Evolutionary conservation across 768 basidiomycete species (phyloP), one percentile per base, ranked within the genome.

Genomic region (Pisolithus microcarpus): DNA sequence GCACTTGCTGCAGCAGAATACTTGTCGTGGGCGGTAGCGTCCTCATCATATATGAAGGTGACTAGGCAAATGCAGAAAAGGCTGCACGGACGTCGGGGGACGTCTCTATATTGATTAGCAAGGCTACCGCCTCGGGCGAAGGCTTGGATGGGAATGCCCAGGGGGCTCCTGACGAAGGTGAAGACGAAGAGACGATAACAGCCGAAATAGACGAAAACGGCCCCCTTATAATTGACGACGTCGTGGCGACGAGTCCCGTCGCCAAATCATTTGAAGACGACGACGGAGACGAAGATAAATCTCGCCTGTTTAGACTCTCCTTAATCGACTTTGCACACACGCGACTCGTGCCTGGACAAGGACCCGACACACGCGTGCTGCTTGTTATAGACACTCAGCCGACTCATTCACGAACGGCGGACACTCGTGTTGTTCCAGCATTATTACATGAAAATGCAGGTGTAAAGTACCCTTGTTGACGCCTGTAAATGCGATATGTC

Each of bases 291-390:
- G 85, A 28, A 4, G 28, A 28, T 78, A 54, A 72, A 75, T 13
- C 74, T 96, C 53, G 85, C 84, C 56, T 70, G 95, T 56, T 97
- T 97, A 57, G 95, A 99, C 71, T 97, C 53, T 85, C 84, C 56
- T 70, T 96, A 56, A 97, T 98, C 21, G 21, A 23, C 57, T 97
- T 99, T 65, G 94, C 93, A 7, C 95, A 98, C 65, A 86, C 21
- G 2, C 71, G 77, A 21, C 55, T 87, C 11, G 74, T 68, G 6
- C 77, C 81, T 23, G 90, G 86, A 0, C 59, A 80, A 58, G 94
- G 93, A 4, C 81, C 83, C 2, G 94, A 97, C 63, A 67, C 76
- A 36, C 87, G 95, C 0, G 82, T 94, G 16, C 64, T 95, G 55
- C 65, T 70, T 31, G 95, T 93, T 3, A 56, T 97, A 52, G 71